phyloP scores from a whole-genome alignment of 108 stramenopile species.

The Skeletonema tropicum region DNA sequence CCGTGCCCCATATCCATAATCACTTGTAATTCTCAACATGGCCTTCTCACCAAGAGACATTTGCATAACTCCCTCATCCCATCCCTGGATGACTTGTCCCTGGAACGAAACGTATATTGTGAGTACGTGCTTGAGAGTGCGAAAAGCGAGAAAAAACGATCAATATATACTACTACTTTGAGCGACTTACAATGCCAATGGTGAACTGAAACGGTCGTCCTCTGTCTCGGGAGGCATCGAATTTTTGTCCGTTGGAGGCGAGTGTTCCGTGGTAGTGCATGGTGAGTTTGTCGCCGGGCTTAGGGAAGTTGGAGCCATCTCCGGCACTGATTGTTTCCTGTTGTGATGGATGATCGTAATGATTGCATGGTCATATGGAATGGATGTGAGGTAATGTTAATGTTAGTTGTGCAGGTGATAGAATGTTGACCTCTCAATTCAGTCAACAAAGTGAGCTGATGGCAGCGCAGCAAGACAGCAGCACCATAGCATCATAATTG shows the following conservation, averaged over 20 bases:
- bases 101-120: too few species aligned
- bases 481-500: neutral
- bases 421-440: too few species aligned
- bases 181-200: constrained; percentile 69
- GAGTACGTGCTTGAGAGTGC: too few species aligned
- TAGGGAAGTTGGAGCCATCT: constrained; percentile 78
- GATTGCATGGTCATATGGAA: too few species aligned
- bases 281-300: constrained; percentile 72
- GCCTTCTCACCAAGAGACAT: constrained; percentile 81
- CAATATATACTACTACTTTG: too few species aligned
- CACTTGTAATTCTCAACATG: constrained; percentile 70
- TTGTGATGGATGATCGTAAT: too few species aligned
- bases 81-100: constrained; percentile 79
- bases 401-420: too few species aligned
- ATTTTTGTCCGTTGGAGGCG: constrained; percentile 67
- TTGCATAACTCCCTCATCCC: constrained; percentile 58
- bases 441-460: too few species aligned
- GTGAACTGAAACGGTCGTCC: constrained; percentile 79
- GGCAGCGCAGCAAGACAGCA: too few species aligned
- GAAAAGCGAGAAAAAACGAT: too few species aligned
- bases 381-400: too few species aligned
- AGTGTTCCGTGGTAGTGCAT: constrained; percentile 90
- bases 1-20: constrained; percentile 85
- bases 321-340: constrained; percentile 66
- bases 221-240: constrained; percentile 77